Evolutionary conservation across 176 grass and related monocot species (phyloP).

Genomic region (Lolium perenne): DNA sequence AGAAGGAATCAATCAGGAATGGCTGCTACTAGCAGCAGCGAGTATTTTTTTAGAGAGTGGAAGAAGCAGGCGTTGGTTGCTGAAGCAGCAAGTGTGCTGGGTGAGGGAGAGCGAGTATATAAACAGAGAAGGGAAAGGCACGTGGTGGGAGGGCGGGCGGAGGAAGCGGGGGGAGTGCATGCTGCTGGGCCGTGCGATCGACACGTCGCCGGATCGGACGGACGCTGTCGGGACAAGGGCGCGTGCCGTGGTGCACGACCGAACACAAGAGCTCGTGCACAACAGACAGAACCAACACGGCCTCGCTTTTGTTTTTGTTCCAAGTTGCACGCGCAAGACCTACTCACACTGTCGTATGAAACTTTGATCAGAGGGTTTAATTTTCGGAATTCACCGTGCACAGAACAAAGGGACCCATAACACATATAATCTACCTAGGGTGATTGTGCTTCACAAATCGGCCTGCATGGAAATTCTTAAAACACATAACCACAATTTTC

Average conservation of each 20-base stretch:
- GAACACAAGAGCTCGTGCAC: neutral
- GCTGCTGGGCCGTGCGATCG: constrained; percentile 22
- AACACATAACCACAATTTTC: no score
- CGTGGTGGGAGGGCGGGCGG: neutral
- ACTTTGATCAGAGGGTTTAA: no score
- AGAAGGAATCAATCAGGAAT: neutral
- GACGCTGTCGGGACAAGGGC: constrained; percentile 22
- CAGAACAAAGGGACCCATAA: no score
- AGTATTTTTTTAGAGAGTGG: neutral
- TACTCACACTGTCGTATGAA: no score
- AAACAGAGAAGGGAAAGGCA: neutral
- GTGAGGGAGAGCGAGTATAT: neutral
- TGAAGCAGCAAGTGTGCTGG: neutral
- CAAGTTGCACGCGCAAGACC: neutral
- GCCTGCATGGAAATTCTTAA: no score
- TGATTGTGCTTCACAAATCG: no score
- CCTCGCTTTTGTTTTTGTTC: neutral
- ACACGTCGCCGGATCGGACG: constrained; percentile 37
- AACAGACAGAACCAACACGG: neutral
- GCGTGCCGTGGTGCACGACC: neutral
- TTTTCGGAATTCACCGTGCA: no score
- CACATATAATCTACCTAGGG: no score
- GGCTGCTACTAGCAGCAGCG: neutral
- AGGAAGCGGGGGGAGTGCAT: neutral
- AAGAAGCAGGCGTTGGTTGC: neutral